Conservation (phyloP, 352 stramenopile genomes). For the Nothophytophthora sp. region DNA sequence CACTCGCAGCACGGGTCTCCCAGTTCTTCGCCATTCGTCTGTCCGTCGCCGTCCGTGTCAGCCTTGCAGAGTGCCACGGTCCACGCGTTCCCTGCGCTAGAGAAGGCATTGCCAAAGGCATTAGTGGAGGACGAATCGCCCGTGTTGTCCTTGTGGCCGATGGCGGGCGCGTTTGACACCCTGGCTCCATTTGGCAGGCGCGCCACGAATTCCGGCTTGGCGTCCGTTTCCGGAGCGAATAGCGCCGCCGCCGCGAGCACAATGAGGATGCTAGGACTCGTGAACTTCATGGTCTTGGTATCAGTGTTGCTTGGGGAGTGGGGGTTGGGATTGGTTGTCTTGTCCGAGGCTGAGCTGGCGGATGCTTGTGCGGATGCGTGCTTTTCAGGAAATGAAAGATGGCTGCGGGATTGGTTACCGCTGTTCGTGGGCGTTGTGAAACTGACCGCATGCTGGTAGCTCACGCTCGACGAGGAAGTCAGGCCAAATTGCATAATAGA, state of each 20-base stretch:
- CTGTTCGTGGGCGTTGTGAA: no score
- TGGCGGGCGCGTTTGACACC: constrained; percentile 16
- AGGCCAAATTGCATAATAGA: no score
- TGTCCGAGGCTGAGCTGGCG: background rate
- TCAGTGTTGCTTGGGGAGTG: no score
- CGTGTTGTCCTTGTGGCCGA: constrained; percentile 24
- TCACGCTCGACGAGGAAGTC: no score
- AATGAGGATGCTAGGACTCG: background rate
- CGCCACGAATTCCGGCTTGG: constrained; percentile 14
- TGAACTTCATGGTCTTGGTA: constrained; percentile 6
- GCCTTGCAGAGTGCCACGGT: constrained; percentile 28
- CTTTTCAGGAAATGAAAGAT: no score
- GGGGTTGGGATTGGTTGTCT: no score
- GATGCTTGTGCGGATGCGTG: no score
- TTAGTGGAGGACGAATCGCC: constrained; percentile 9
- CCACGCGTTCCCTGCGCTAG: constrained; percentile 23
- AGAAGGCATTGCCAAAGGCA: constrained; percentile 32
- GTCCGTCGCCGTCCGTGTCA: constrained; percentile 48
- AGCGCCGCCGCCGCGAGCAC: background rate
- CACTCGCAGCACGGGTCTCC: constrained; percentile 57
- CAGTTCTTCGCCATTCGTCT: constrained; percentile 60
- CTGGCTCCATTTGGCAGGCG: constrained; percentile 32
- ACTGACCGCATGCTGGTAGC: no score
- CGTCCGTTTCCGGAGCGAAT: background rate
- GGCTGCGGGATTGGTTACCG: no score